A percentile compares a stretch with the other conserved stretches of the same genome.
Conservation (phyloP, 2,329 filamentous ascomycete genomes). For the Colletotrichum gigasporum region DNA sequence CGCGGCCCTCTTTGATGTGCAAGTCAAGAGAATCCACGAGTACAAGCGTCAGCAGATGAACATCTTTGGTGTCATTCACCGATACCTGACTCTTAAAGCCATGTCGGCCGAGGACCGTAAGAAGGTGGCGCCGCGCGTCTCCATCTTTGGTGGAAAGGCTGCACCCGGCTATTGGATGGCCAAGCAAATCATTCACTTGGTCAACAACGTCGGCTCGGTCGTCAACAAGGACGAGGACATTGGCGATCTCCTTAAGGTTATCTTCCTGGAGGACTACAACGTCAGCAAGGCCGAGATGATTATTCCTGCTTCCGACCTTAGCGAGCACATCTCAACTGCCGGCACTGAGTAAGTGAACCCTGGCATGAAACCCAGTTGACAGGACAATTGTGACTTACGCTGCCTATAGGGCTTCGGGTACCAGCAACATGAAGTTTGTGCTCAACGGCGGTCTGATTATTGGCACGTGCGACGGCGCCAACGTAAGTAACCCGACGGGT, state of each 20-base stretch:
- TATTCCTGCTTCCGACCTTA: conserved; percentile 91
- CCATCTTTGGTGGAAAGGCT: conserved; percentile 97
- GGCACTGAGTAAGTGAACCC: conserved; percentile 77
- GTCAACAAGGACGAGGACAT: conserved; percentile 94
- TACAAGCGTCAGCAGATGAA: conserved; percentile 99
- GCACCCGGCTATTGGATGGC: conserved; percentile 99
- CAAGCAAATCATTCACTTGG: conserved; percentile 96
- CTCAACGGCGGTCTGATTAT: conserved; percentile 97
- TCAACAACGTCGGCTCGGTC: conserved; percentile 90
- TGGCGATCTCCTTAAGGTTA: conserved; percentile 93
- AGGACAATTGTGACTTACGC: conserved; percentile 29
- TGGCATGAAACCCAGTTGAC: too few species aligned
- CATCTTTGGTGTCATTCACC: conserved; percentile 97
- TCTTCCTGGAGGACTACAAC: conserved; percentile 98
- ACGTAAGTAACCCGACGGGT: conserved; percentile 67
- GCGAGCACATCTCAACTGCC: conserved; percentile 98
- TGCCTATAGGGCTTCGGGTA: conserved; percentile 71
- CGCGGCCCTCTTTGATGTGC: conserved; percentile 89
- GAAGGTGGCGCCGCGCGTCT: conserved; percentile 87
- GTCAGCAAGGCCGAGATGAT: conserved; percentile 99
- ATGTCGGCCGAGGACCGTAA: conserved; percentile 86
- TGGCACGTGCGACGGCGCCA: conserved; percentile 96
- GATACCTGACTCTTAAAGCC: conserved; percentile 88
- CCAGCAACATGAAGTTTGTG: conserved; percentile 99
- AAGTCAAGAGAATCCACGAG: conserved; percentile 99